These are phyloP conservation scores for Dothideomycetidae sp. DNA, from an alignment of 2,329 filamentous ascomycete genomes.

Conservation along the genomic window DNA sequence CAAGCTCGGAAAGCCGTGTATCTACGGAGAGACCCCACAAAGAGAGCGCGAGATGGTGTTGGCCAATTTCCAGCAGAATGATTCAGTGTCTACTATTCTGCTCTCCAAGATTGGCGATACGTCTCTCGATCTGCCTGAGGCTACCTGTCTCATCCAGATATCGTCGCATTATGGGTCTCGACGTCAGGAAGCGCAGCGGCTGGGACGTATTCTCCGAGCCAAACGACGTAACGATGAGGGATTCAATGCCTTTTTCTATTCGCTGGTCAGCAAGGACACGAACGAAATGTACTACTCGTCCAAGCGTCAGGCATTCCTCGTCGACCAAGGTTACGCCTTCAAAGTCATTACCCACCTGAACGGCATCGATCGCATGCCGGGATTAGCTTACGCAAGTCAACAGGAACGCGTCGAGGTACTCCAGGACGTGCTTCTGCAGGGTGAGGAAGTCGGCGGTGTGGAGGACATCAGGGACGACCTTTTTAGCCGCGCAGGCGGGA, in stretches of 20 bases:
- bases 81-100: slow-evolving; percentile 81
- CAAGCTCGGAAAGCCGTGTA: slow-evolving; percentile 74
- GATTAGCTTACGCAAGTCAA: slow-evolving; percentile 65
- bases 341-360: slow-evolving; percentile 95
- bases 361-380: slow-evolving; percentile 72
- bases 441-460: slow-evolving; percentile 57
- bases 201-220: slow-evolving; percentile 84
- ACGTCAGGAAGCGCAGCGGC: slow-evolving; percentile 85
- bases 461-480: slow-evolving; percentile 58
- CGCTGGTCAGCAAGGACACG: slow-evolving; percentile 90
- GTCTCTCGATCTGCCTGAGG: slow-evolving; percentile 91
- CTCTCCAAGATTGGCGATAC: slow-evolving; percentile 96
- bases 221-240: slow-evolving; percentile 95
- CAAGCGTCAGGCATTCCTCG: slow-evolving; percentile 89
- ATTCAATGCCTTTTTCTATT: slow-evolving; percentile 99
- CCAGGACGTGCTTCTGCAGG: slow-evolving; percentile 77
- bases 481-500: slow-evolving; percentile 35
- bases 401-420: slow-evolving; percentile 73
- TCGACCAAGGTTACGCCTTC: slow-evolving; percentile 97
- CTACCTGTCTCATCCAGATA: slow-evolving; percentile 92
- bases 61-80: slow-evolving; percentile 90
- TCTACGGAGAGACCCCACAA: slow-evolving; percentile 79
- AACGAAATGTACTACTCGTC: slow-evolving; percentile 97
- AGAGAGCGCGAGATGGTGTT: slow-evolving; percentile 74
- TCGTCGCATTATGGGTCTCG: slow-evolving; percentile 95